phyloP scores from a whole-genome alignment of 805 yeast genomes.

The Starmerella vitae region DNA sequence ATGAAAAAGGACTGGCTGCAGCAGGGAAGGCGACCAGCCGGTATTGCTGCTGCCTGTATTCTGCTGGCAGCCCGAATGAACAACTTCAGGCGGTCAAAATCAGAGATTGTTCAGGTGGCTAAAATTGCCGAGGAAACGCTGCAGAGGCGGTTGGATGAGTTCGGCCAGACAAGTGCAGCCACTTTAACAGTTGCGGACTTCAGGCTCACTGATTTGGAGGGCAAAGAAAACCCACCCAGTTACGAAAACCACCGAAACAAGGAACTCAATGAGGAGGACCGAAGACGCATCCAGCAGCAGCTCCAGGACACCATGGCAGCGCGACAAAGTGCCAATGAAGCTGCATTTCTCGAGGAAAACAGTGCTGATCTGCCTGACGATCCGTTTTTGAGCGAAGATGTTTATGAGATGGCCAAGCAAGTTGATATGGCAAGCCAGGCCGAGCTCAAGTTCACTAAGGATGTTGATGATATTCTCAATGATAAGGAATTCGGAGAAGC shows the following conservation, averaged over 20 bases:
- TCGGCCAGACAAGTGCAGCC: conserved; percentile 64
- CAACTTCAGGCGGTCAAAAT: conserved; percentile 77
- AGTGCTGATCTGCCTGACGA: conserved; percentile 17
- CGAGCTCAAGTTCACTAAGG: conserved; percentile 21
- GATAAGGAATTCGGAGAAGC: conserved; percentile 19
- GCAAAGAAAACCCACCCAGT: conserved; percentile 67
- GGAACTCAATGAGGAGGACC: conserved; percentile 2
- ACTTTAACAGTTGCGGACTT: conserved; percentile 59
- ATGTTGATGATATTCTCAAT: conserved; percentile 22
- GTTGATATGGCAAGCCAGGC: conserved; percentile 24
- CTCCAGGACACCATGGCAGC: conserved; percentile 2
- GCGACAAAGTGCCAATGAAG: conserved; percentile 12
- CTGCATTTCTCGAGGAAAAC: conserved; percentile 16
- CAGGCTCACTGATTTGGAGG: conserved; percentile 36
- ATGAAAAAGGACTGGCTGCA: conserved; percentile 94
- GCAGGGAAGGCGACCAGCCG: conserved; percentile 96
- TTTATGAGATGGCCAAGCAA: conserved; percentile 20
- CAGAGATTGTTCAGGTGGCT: conserved; percentile 88
- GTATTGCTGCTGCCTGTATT: conserved; percentile 94
- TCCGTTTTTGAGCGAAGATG: conserved; percentile 18
- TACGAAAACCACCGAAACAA: conserved; percentile 44
- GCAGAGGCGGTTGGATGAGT: conserved; percentile 81
- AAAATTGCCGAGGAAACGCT: conserved; percentile 91
- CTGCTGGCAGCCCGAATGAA: conserved; percentile 94
- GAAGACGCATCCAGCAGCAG: conserved; percentile 8